phyloP scores from a whole-genome alignment of 495 filamentous ascomycete species.

The Penicillium waksmanii region DNA sequence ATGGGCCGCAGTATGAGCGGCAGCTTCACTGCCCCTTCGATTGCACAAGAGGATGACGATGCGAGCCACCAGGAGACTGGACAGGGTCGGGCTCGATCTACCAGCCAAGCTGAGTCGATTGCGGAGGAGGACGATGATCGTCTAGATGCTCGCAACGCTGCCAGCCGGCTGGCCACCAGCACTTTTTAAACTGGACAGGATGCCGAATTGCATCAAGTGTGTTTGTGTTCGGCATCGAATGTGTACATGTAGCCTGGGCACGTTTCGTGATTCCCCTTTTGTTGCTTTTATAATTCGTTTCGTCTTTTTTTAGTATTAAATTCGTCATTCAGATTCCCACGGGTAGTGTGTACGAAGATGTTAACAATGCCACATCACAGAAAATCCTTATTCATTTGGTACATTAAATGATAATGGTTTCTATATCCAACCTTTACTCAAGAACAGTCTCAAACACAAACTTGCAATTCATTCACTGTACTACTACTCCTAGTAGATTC shows the following conservation, averaged over 20 bases:
- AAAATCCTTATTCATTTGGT: neutral
- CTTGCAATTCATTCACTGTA: no score
- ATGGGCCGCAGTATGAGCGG: conserved; percentile 76
- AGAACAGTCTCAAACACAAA: no score
- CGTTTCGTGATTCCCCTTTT: conserved; percentile 34
- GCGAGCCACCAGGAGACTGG: conserved; percentile 40
- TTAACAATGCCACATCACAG: neutral
- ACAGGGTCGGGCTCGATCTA: conserved; percentile 61
- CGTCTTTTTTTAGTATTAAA: neutral
- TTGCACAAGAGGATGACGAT: conserved; percentile 46
- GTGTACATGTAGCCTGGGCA: conserved; percentile 37
- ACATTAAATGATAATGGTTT: no score
- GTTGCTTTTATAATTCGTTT: conserved; percentile 17
- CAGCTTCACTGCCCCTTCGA: conserved; percentile 53
- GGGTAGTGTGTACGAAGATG: conserved; percentile 1
- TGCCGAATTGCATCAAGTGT: conserved; percentile 21
- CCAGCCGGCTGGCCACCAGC: conserved; percentile 88
- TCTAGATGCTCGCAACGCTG: conserved; percentile 93
- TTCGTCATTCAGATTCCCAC: conserved; percentile 2
- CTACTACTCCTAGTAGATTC: no score
- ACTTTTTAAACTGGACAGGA: conserved; percentile 71
- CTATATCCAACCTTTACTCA: no score
- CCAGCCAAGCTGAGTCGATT: conserved; percentile 60
- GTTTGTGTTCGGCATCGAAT: conserved; percentile 33
- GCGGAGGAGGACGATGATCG: conserved; percentile 91